Conservation (phyloP, 208 protist species). For the Leishmania major region DNA sequence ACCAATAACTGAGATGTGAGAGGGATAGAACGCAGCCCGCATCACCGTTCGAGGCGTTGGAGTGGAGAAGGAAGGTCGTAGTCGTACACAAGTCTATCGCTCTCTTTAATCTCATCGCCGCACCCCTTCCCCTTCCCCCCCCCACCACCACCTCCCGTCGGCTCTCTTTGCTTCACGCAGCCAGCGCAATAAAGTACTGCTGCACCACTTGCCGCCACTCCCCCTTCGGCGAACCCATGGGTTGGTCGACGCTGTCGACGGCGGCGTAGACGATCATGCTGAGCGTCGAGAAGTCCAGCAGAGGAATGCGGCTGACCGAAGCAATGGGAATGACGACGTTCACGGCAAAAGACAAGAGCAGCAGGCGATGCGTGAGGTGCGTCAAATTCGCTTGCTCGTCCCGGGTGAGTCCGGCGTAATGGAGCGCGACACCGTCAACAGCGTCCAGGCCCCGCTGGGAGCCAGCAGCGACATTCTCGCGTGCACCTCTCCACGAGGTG, state of each 20-base stretch:
- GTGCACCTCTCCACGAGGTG: conserved; percentile 4
- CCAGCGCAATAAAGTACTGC: conserved; percentile 53
- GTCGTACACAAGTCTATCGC: too few species aligned
- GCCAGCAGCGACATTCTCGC: not conserved
- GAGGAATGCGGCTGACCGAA: conserved; percentile 41
- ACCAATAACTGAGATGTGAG: not conserved
- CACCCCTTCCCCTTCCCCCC: not conserved
- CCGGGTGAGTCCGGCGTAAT: not conserved
- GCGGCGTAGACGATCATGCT: conserved; percentile 63
- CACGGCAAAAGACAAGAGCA: conserved; percentile 57
- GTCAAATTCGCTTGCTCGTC: conserved; percentile 6
- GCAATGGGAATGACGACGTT: conserved; percentile 67
- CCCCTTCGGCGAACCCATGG: conserved; percentile 17
- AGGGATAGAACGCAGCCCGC: not conserved
- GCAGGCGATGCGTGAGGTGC: conserved; percentile 20
- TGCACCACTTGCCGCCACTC: conserved; percentile 54
- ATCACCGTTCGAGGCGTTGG: not conserved
- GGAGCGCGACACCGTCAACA: not conserved
- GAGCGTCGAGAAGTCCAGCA: conserved; percentile 65
- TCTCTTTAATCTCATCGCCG: not conserved
- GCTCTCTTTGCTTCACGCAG: not conserved
- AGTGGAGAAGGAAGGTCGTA: not conserved
- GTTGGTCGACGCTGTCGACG: conserved; percentile 23
- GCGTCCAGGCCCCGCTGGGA: not conserved
- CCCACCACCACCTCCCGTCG: not conserved